Conservation (phyloP, 164 flowering plant species). For the Umbellularia californica region DNA sequence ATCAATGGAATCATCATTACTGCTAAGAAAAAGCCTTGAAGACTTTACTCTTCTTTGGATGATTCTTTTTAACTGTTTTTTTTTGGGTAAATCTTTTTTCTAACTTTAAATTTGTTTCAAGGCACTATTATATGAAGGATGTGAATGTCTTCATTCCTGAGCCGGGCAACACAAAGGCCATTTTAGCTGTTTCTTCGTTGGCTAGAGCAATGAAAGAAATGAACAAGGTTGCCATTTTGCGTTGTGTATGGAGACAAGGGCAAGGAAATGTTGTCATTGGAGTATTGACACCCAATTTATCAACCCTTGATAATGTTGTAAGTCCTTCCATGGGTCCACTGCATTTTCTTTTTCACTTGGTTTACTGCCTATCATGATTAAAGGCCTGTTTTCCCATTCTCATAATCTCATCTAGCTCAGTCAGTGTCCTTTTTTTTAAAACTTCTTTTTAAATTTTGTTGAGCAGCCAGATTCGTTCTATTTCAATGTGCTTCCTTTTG, state of each 20-base stretch:
- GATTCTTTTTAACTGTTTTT: background rate
- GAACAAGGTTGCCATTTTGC: constrained; percentile 84
- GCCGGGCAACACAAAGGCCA: constrained; percentile 73
- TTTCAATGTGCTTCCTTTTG: constrained; percentile 94
- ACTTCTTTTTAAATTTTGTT: background rate
- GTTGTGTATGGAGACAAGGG: constrained; percentile 96
- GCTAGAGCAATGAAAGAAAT: constrained; percentile 89
- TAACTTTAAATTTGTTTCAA: constrained; percentile 12
- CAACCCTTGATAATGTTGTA: constrained; percentile 57
- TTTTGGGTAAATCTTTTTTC: background rate
- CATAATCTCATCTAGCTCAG: background rate
- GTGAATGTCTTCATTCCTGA: constrained; percentile 75
- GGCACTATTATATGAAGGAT: constrained; percentile 93
- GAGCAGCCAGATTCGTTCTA: constrained; percentile 88
- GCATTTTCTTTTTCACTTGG: background rate
- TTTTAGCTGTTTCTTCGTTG: constrained; percentile 75
- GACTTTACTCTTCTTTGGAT: background rate
- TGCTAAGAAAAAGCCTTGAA: background rate
- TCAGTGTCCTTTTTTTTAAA: background rate
- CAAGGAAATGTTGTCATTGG: constrained; percentile 82
- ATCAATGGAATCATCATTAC: background rate
- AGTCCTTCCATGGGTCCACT: constrained; percentile 22
- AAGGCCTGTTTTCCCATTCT: background rate
- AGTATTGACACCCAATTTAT: constrained; percentile 79
- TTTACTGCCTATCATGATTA: background rate